Conservation (phyloP, 1,284 basidiomycete genomes). For the Schizophyllum amplum region DNA sequence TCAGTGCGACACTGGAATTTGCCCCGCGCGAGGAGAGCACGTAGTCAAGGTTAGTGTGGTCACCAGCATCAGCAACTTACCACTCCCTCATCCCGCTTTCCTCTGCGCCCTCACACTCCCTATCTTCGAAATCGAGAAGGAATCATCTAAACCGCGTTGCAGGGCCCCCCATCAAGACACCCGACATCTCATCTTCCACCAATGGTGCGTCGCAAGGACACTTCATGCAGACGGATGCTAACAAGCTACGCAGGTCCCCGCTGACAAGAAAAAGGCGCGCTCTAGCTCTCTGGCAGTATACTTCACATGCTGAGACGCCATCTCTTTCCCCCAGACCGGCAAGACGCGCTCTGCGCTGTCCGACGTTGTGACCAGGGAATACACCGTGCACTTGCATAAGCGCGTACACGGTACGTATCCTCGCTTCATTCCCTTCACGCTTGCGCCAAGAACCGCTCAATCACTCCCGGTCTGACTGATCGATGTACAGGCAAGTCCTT, state of each 20-base stretch:
- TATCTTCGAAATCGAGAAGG: no score
- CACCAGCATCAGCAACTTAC: constrained; percentile 24
- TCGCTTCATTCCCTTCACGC: background rate
- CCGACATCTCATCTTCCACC: constrained; percentile 44
- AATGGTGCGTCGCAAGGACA: constrained; percentile 42
- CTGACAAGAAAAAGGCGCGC: constrained; percentile 42
- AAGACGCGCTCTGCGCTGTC: constrained; percentile 90
- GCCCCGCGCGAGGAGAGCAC: background rate
- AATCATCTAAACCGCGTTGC: constrained; percentile 10
- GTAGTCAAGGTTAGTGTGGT: background rate
- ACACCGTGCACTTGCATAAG: constrained; percentile 96
- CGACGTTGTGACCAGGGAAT: constrained; percentile 95
- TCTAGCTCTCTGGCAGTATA: background rate
- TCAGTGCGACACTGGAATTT: background rate
- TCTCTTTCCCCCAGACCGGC: constrained; percentile 42
- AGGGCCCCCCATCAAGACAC: constrained; percentile 30
- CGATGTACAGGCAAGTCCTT: constrained; percentile 39
- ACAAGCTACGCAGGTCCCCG: constrained; percentile 20
- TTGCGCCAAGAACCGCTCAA: no score
- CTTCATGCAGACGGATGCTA: constrained; percentile 4
- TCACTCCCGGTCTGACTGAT: no score
- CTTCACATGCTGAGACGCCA: constrained; percentile 9
- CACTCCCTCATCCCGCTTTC: constrained; percentile 21
- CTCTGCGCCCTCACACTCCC: no score
- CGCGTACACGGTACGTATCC: constrained; percentile 58